Evolutionary conservation across 164 flowering plant genomes (phyloP).

Genomic region (Vitis riparia): DNA sequence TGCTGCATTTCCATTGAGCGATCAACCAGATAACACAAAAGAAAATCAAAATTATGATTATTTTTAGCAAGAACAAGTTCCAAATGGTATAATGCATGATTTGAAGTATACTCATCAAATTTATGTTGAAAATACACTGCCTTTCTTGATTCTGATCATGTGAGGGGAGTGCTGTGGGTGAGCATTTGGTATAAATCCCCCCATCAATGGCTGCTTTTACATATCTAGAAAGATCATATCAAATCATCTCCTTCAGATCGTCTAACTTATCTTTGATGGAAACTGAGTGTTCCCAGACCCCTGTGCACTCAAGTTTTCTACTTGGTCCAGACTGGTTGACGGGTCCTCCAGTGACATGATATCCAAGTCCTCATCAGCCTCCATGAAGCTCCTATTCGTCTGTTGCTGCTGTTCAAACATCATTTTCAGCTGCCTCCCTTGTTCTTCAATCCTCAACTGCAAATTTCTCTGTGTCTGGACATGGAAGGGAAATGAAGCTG

Average conservation of each 20-base stretch:
- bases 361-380: constrained; percentile 21
- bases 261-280: constrained; percentile 41
- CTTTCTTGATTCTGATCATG: too few relatives aligned
- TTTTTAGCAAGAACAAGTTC: too few relatives aligned
- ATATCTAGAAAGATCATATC: too few relatives aligned
- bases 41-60: too few relatives aligned
- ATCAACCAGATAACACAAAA: too few relatives aligned
- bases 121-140: too few relatives aligned
- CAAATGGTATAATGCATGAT: too few relatives aligned
- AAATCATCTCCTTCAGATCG: background rate
- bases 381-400: constrained; percentile 28
- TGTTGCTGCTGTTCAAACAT: constrained; percentile 66
- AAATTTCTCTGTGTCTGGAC: constrained; percentile 63
- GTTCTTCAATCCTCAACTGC: constrained; percentile 79
- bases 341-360: constrained; percentile 20
- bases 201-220: too few relatives aligned
- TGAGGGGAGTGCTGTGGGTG: too few relatives aligned
- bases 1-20: too few relatives aligned
- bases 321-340: constrained; percentile 26
- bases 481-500: background rate
- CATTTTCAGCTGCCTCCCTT: constrained; percentile 67
- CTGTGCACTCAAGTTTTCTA: constrained; percentile 29
- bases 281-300: constrained; percentile 29
- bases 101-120: too few relatives aligned
- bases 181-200: too few relatives aligned